Conservation (phyloP, 2,329 filamentous ascomycete genomes). For the Aspergillus calidoustus region DNA sequence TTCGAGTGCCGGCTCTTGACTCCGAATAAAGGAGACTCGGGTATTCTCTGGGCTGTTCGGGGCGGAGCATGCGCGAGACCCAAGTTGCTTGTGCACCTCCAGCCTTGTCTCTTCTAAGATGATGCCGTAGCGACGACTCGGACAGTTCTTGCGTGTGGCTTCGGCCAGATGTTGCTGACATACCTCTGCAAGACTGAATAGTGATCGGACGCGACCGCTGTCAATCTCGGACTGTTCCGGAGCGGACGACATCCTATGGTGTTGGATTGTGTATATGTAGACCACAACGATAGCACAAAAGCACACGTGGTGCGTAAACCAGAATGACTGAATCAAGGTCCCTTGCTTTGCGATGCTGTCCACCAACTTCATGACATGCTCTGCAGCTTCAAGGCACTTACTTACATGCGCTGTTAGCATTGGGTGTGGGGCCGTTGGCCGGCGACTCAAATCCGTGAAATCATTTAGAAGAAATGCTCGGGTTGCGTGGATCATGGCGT, state of each 20-base stretch:
- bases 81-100: constrained; percentile 46
- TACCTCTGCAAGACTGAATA: constrained; percentile 50
- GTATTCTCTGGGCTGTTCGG: constrained; percentile 1
- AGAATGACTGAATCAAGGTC: constrained; percentile 45
- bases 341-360: constrained; percentile 42
- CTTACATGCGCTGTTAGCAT: constrained; percentile 42
- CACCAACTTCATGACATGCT: constrained; percentile 44
- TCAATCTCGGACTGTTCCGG: constrained; percentile 24
- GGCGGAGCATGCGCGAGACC: constrained; percentile 17
- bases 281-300: constrained; percentile 49
- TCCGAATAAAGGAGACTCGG: neutral
- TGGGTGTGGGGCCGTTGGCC: constrained; percentile 34
- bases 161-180: constrained; percentile 52
- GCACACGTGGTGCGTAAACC: constrained; percentile 50
- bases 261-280: constrained; percentile 50
- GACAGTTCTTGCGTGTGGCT: constrained; percentile 53
- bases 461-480: constrained; percentile 43
- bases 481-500: constrained; percentile 46
- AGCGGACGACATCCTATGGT: constrained; percentile 33
- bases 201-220: constrained; percentile 30
- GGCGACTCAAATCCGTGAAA: constrained; percentile 41
- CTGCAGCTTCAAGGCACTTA: constrained; percentile 51
- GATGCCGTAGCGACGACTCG: constrained; percentile 53
- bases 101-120: constrained; percentile 52
- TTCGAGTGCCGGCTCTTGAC: constrained; percentile 7